These are phyloP conservation scores for Ajuga chamaepitys DNA, from an alignment of 257 asterid species.

Conservation along the genomic window DNA sequence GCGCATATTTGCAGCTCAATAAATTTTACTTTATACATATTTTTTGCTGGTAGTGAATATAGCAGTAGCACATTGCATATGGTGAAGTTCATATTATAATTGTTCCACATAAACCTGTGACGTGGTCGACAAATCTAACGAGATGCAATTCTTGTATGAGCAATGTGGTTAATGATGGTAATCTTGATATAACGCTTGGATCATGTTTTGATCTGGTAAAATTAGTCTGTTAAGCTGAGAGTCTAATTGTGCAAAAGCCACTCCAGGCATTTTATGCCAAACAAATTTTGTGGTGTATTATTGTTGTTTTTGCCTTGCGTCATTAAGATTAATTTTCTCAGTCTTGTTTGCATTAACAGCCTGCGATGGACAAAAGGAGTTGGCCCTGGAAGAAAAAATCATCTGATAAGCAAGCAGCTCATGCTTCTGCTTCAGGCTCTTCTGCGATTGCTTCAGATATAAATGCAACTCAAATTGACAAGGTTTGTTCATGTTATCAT, in stretches of 20 bases:
- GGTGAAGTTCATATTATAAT: neutral
- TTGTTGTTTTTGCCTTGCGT: neutral
- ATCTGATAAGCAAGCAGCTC: slow-evolving; percentile 57
- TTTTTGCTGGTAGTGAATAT: neutral
- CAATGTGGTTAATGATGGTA: neutral
- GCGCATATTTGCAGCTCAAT: neutral
- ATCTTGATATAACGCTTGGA: neutral
- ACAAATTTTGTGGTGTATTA: neutral
- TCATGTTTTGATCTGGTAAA: neutral
- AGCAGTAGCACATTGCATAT: neutral
- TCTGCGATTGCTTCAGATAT: slow-evolving; percentile 30
- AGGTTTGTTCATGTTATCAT: slow-evolving; percentile 33
- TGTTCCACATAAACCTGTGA: neutral
- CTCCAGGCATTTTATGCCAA: neutral
- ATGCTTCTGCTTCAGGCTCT: slow-evolving; percentile 30
- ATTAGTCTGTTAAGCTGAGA: neutral
- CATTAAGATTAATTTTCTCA: neutral
- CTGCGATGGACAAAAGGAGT: slow-evolving; percentile 71
- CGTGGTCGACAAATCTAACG: neutral
- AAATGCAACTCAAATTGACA: slow-evolving; percentile 36
- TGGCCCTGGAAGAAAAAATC: slow-evolving; percentile 99
- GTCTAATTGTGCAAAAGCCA: neutral
- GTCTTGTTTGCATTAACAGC: slow-evolving; percentile 24
- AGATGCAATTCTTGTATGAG: neutral
- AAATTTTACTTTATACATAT: neutral